Conservation (phyloP, 2,329 filamentous ascomycete species). For the Scolecobasidium constrictum region DNA sequence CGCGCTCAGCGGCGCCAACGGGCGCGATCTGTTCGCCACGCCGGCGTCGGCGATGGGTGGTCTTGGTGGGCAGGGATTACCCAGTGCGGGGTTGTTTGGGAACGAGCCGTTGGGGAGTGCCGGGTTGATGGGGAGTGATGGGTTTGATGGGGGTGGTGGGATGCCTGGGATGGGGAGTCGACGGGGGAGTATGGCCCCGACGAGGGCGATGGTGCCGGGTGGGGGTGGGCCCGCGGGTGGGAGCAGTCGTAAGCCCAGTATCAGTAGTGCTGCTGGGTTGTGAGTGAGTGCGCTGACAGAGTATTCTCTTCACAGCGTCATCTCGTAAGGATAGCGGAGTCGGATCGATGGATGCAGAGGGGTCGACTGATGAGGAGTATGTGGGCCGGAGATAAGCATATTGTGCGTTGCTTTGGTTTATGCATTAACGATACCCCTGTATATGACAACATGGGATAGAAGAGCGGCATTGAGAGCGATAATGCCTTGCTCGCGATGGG, state of each 20-base stretch:
- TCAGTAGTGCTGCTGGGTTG: neutral
- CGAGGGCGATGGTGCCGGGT: neutral
- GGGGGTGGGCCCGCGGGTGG: no score
- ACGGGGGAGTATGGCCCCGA: neutral
- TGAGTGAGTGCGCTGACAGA: no score
- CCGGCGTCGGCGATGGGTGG: neutral
- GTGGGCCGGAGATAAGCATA: no score
- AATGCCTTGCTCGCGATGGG: no score
- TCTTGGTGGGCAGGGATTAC: neutral
- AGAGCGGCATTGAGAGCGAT: no score
- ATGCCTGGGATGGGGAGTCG: neutral
- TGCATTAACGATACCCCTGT: no score
- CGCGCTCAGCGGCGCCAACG: constrained; percentile 41
- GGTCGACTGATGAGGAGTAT: no score
- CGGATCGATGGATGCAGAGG: no score
- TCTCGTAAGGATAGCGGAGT: no score
- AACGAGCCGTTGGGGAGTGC: neutral
- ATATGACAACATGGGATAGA: no score
- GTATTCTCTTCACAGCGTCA: no score
- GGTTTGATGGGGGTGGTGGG: neutral
- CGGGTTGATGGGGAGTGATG: neutral
- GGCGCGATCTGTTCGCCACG: constrained; percentile 30
- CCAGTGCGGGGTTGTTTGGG: neutral
- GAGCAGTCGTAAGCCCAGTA: neutral
- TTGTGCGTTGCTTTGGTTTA: no score